Evolutionary conservation across 73 alveolate species (phyloP).

Genomic region (Blepharisma stoltei): DNA sequence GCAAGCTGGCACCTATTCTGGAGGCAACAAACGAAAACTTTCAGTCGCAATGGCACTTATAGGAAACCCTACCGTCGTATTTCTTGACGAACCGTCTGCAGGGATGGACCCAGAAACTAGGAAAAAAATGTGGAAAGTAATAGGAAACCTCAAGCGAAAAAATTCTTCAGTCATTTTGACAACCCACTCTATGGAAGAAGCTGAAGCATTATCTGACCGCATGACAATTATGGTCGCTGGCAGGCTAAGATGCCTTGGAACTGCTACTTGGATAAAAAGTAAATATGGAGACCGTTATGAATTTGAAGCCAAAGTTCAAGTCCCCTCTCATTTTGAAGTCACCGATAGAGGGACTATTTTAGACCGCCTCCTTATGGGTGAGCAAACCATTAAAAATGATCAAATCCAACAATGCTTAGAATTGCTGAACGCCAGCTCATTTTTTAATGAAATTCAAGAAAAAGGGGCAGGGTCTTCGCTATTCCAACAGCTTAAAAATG

Average conservation of each 20-base stretch:
- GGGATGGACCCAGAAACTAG: slow-evolving; percentile 99
- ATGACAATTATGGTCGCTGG: slow-evolving; percentile 79
- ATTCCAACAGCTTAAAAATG: no score
- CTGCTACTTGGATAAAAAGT: slow-evolving; percentile 71
- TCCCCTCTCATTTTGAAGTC: not conserved
- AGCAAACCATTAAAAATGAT: no score
- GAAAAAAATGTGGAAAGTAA: slow-evolving; percentile 96
- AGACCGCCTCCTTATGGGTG: no score
- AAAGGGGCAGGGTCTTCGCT: no score
- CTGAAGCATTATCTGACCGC: slow-evolving; percentile 88
- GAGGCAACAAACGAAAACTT: slow-evolving; percentile 97
- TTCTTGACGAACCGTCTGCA: slow-evolving; percentile 98
- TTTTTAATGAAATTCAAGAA: no score
- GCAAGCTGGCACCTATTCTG: slow-evolving; percentile 85
- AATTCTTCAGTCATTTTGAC: slow-evolving; percentile 85
- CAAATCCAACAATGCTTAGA: no score
- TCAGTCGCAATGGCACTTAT: slow-evolving; percentile 98
- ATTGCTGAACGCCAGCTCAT: no score
- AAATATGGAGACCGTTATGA: slow-evolving; percentile 86
- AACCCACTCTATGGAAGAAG: slow-evolving; percentile 97
- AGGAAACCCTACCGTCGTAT: slow-evolving; percentile 98
- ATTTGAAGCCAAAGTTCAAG: slow-evolving; percentile 53
- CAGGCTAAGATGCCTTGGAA: slow-evolving; percentile 65
- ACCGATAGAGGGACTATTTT: no score
- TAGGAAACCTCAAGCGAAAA: slow-evolving; percentile 85